phyloP scores from a whole-genome alignment of 257 asterid genomes.

The Solanum infundibuliforme region DNA sequence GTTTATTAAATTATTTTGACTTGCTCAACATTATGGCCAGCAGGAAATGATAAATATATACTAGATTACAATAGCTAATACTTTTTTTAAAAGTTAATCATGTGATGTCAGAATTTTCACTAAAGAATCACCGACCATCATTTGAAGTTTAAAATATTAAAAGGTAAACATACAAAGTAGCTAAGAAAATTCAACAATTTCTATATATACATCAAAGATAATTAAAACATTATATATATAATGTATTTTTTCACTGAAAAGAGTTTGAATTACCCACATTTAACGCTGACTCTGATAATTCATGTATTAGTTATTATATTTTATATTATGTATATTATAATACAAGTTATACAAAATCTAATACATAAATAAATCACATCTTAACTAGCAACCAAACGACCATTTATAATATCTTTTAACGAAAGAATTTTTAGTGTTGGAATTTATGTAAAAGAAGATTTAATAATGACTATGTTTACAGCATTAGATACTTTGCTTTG shows the following conservation, averaged over 20 bases:
- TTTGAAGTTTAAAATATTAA: neutral
- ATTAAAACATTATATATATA: neutral
- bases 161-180: neutral
- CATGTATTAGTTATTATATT: neutral
- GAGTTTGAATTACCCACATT: accelerated
- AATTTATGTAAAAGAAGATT: neutral
- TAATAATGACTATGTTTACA: neutral
- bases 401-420: neutral
- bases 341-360: neutral
- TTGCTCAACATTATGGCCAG: neutral
- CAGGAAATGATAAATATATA: neutral
- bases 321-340: accelerated
- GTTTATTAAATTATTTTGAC: neutral
- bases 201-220: neutral
- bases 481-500: neutral
- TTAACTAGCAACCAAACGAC: neutral
- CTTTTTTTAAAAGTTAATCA: neutral
- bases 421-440: neutral
- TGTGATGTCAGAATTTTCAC: neutral
- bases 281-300: accelerated
- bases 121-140: accelerated
- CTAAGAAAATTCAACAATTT: neutral
- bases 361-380: neutral
- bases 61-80: neutral
- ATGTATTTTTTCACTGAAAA: accelerated